phyloP scores from a whole-genome alignment of 1,284 basidiomycete genomes.

The Boletellus deceptivus region DNA sequence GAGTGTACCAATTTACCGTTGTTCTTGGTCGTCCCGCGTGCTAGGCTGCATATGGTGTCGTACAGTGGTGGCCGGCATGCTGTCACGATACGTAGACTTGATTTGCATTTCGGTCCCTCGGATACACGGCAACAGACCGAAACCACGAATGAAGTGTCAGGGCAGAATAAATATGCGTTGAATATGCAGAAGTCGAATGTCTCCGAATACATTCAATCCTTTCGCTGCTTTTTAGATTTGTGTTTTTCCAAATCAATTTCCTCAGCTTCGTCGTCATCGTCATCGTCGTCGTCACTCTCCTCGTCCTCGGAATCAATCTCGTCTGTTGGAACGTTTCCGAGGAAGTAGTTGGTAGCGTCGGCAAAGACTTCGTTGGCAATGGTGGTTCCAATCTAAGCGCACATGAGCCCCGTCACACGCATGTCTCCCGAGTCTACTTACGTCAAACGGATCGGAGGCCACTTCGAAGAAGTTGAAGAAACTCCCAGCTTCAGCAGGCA shows the following conservation, averaged over 20 bases:
- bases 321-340: constrained; percentile 58
- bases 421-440: constrained; percentile 38
- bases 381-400: constrained; percentile 58
- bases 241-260: constrained; percentile 85
- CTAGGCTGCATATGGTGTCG: no score
- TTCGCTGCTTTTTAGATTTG: constrained; percentile 64
- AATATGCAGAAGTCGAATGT: constrained; percentile 17
- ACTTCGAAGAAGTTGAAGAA: constrained; percentile 88
- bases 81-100: no score
- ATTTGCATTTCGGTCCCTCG: no score
- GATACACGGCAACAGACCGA: neutral
- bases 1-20: neutral
- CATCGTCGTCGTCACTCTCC: constrained; percentile 59
- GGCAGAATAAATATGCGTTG: constrained; percentile 31
- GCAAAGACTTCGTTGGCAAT: constrained; percentile 77
- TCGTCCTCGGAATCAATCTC: constrained; percentile 63
- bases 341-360: constrained; percentile 75
- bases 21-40: neutral
- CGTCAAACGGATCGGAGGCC: constrained; percentile 62
- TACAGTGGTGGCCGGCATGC: no score
- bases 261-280: constrained; percentile 54
- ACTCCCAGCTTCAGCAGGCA: constrained; percentile 67
- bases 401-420: constrained; percentile 11
- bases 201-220: constrained; percentile 43
- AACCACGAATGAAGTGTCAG: constrained; percentile 13